Base-by-base conservation (phyloP, 768 basidiomycete genomes). In the Clitopilus passeckerianus region DNA sequence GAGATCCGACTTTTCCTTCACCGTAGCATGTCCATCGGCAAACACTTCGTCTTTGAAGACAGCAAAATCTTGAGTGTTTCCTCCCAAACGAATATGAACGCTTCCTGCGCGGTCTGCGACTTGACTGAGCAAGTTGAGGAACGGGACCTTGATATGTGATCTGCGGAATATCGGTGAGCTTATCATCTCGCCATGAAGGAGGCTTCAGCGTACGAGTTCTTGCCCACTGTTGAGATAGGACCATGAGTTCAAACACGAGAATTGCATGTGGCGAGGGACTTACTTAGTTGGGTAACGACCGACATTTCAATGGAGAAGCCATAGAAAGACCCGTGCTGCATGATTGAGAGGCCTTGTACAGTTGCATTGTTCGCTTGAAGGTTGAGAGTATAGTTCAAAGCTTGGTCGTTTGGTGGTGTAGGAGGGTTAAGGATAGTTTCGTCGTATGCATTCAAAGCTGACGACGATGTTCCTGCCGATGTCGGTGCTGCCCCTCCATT, bases 241-340 rank as follows among this genome's bases (percentile, higher is more conserved):
- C 64, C 27, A 22, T 53, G 54, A 53, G 30, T 24, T 56, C 43
- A 9, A 16, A 37, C 14, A 14, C 50, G 18, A 14, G 12, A 41
- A 15, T 10, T 9, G 46, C 18, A 18, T 9, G 15, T 53, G 57
- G 52, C 61, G 53, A 74, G 68, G 3, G 2, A 82, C 84, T 70
- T 68, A 89, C 87, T 70, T 61, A 89, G 77, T 74, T 84, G 83
- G 58, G 80, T 82, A 5, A 85, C 78, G 6, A 91, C 84, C 35
- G 88, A 89, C 76, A 90, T 80, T 70, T 92, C 90, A 37, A 92
- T 80, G 3, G 86, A 89, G 67, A 91, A 90, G 2, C 88, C 89
- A 57, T 85, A 79, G 65, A 90, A 90, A 16, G 83, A 78, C 18
- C 84, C 86, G 56, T 60, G 55, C 53, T 77, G 77, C 46, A 72